Conservation (phyloP, 1,284 basidiomycete species). For the Schizophyllum amplum region DNA sequence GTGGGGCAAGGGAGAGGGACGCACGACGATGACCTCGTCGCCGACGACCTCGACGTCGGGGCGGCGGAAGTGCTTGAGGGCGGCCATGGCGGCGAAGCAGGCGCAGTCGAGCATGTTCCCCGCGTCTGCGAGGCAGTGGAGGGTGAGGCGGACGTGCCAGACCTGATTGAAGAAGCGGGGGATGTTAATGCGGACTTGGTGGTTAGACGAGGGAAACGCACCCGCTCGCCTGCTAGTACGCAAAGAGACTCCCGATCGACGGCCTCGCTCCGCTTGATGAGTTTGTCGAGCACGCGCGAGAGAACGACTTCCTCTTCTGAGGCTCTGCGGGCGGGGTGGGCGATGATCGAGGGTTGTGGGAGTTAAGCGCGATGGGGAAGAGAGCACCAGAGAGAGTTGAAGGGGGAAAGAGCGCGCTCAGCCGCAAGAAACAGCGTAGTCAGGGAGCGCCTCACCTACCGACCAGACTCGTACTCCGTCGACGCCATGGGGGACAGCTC, state of each 20-base stretch:
- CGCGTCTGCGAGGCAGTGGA: constrained; percentile 86
- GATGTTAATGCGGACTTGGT: background rate
- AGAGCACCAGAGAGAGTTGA: constrained; percentile 5
- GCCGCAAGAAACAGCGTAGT: no score
- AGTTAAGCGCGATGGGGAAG: no score
- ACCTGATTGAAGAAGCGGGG: constrained; percentile 45
- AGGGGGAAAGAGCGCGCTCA: constrained; percentile 20
- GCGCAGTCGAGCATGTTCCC: constrained; percentile 96
- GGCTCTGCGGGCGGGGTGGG: constrained; percentile 40
- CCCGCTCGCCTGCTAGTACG: constrained; percentile 88
- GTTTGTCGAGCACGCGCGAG: constrained; percentile 89
- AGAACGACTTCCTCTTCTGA: constrained; percentile 90
- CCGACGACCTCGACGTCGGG: constrained; percentile 92
- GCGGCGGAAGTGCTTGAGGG: constrained; percentile 84
- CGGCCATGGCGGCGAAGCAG: constrained; percentile 83
- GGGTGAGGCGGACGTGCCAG: constrained; percentile 84
- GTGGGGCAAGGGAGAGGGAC: constrained; percentile 20
- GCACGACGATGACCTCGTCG: constrained; percentile 81
- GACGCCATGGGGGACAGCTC: constrained; percentile 96
- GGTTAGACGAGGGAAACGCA: constrained; percentile 33
- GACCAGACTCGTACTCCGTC: constrained; percentile 82
- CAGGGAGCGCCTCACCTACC: constrained; percentile 47
- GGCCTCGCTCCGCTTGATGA: constrained; percentile 85
- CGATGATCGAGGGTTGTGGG: no score
- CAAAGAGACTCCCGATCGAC: constrained; percentile 94